phyloP scores from a whole-genome alignment of 2,329 filamentous ascomycete species.

The Rachicladosporium sp. region DNA sequence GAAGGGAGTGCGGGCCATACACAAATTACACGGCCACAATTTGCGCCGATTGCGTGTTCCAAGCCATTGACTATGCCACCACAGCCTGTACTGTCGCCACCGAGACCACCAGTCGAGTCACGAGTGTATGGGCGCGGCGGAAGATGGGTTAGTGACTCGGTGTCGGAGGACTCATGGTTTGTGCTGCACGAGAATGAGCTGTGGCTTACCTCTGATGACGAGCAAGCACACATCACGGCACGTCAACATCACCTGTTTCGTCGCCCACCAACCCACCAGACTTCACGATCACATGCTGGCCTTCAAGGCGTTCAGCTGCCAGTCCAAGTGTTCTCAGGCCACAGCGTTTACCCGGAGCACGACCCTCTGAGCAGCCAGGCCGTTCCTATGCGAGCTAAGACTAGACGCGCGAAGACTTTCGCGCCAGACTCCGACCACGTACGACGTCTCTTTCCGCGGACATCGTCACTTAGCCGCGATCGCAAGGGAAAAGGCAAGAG shows the following conservation, averaged over 20 bases:
- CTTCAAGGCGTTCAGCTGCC: no score
- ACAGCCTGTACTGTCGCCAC: no score
- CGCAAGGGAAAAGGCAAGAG: conserved; percentile 1
- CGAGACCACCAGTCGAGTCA: no score
- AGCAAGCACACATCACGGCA: conserved; percentile 2
- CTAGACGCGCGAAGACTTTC: conserved; percentile 3
- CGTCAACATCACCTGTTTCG: conserved; percentile 3
- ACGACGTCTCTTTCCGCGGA: conserved; percentile 17
- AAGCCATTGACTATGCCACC: no score
- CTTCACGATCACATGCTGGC: conserved; percentile 9
- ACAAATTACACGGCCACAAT: no score
- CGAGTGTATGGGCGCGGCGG: neutral
- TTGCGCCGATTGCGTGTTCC: no score
- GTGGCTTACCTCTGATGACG: conserved; percentile 20
- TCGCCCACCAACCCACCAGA: conserved; percentile 12
- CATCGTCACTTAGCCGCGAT: conserved; percentile 14
- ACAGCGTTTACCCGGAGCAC: no score
- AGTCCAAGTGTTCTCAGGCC: no score
- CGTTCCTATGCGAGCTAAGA: no score
- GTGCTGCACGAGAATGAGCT: conserved; percentile 15
- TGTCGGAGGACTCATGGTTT: conserved; percentile 4
- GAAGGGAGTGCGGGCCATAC: no score
- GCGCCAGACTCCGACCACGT: conserved; percentile 14
- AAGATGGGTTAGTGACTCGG: conserved; percentile 13
- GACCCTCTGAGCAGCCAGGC: no score